Base-by-base conservation (phyloP, 2,329 filamentous ascomycete species). In the Fusarium sp. region DNA sequence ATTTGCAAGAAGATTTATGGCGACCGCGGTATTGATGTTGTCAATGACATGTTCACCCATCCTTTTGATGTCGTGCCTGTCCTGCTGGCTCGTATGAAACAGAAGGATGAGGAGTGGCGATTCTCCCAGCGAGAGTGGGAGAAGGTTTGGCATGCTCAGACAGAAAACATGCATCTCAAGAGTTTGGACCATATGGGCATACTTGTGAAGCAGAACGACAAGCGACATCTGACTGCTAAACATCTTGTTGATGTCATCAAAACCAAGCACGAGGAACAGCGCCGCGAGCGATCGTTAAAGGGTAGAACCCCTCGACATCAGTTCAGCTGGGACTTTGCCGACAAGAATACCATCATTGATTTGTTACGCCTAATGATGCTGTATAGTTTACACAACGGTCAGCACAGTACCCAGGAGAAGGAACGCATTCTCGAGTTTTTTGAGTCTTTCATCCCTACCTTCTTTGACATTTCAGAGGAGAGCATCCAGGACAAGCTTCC, bases 1-100 rank as follows among this genome's bases (percentile, higher is more conserved):
- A 93, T 98, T 20, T 91, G 97, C 75, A 97, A 97, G 86, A 99
- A 99, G 82, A 91, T 99, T 14, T 99, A 99, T 71, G 94, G 94
- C 19, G 93, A 97, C 46, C 89, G 89, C 67, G 96, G 96, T 15
- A 89, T 90, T 41, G 90, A 93, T 53, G 94, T 98, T 46, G 92
- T 97, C 56, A 90, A 91, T 50, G 91, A 97, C 75, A 89, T 99
- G 81, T 96, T 97, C 76, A 85, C 85, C 41, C 87, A 92, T 55
- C 96, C 96, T 1, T 94, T 92, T 74, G 90, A 90, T 39, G 94
- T 98, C 5, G 89, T 99, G 4, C 96, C 96, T 0, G 89, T 98
- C 37, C 87, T 99, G 28, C 83, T 99, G 62, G 91, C 92, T 51
- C 89, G 96, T 14, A 86, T 99, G 72, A 98, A 98, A 81, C 93